These are phyloP conservation scores for Backusella australiensis DNA, from an alignment of 192 early-diverging fungal species.

Conservation along the genomic window DNA sequence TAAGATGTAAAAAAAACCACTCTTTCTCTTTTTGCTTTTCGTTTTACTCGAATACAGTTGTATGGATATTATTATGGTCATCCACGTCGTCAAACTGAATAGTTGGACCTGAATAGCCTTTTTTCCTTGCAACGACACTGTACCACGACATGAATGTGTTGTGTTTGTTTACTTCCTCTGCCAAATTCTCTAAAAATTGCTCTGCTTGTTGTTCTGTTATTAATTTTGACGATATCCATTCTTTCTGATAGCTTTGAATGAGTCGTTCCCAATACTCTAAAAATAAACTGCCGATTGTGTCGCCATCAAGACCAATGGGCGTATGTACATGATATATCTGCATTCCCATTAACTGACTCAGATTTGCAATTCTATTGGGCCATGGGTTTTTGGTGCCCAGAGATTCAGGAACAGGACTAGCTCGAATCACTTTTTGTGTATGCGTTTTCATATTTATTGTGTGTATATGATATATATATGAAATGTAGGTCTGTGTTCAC, in stretches of 20 bases:
- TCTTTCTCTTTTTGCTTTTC: background rate
- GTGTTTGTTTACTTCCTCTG: conserved; percentile 14
- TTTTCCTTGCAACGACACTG: conserved; percentile 21
- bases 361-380: conserved; percentile 21
- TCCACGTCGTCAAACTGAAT: conserved; percentile 28
- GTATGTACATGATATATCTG: conserved; percentile 20
- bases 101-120: conserved; percentile 19
- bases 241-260: background rate
- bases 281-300: conserved; percentile 16
- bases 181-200: background rate
- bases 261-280: conserved; percentile 23
- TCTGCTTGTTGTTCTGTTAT: conserved; percentile 19
- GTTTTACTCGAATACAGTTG: conserved; percentile 10
- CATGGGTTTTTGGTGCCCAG: conserved; percentile 8
- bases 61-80: conserved; percentile 2
- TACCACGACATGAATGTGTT: conserved; percentile 28
- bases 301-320: conserved; percentile 20
- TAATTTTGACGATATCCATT: conserved; percentile 12
- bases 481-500: background rate
- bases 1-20: background rate
- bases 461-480: background rate
- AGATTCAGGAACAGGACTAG: background rate
- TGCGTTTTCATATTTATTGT: background rate
- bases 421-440: conserved; percentile 6
- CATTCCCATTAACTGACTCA: conserved; percentile 13